Conservation (phyloP, 2,329 filamentous ascomycete species). For the Sodiomyces alkalinus region DNA sequence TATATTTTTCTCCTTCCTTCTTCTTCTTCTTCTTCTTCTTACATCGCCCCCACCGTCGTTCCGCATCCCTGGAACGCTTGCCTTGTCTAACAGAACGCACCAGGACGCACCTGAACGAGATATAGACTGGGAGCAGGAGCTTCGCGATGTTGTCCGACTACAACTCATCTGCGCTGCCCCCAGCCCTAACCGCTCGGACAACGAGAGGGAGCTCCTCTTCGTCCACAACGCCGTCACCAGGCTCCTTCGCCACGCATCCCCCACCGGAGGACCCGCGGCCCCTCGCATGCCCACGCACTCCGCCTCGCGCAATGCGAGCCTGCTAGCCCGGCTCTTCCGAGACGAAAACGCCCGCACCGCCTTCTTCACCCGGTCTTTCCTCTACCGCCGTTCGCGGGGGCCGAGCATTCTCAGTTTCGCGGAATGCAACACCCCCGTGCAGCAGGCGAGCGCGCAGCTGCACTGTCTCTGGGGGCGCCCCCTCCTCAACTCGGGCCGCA, state of each 20-base stretch:
- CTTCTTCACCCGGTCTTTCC: conserved; percentile 48
- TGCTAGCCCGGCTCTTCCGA: conserved; percentile 29
- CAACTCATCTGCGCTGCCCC: conserved; percentile 23
- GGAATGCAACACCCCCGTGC: no score
- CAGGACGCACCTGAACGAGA: conserved; percentile 20
- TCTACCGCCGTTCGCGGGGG: conserved; percentile 42
- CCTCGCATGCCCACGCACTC: conserved; percentile 19
- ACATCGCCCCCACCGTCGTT: neutral
- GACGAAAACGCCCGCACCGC: conserved; percentile 35
- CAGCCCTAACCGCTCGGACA: conserved; percentile 9
- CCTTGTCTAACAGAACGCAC: conserved; percentile 1
- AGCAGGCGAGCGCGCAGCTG: conserved; percentile 45
- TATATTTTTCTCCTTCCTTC: neutral
- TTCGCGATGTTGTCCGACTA: conserved; percentile 28
- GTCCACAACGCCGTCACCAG: conserved; percentile 29
- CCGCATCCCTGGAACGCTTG: no score
- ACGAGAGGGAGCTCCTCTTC: conserved; percentile 30
- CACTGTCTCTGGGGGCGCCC: conserved; percentile 56
- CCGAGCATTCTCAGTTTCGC: no score
- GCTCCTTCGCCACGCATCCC: conserved; percentile 28
- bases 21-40: neutral
- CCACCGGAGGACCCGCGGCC: conserved; percentile 7
- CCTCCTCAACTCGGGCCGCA: conserved; percentile 23
- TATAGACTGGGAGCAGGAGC: conserved; percentile 25
- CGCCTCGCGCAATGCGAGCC: conserved; percentile 29